Evolutionary conservation across 2,329 filamentous ascomycete species (phyloP).

Genomic region (Aspergillus clavatus): DNA sequence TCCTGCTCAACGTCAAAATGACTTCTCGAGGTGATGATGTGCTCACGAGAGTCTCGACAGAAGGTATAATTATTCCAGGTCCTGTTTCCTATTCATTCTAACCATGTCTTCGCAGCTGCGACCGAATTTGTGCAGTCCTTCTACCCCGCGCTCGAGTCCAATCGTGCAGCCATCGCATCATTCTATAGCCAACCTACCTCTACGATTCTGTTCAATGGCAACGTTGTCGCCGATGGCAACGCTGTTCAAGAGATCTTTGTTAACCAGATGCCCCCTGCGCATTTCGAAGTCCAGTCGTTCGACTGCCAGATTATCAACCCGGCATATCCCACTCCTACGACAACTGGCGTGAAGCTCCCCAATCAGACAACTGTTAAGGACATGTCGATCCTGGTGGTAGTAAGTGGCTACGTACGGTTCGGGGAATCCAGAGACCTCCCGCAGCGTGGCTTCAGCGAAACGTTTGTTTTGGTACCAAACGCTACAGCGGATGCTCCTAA

Average conservation of each 20-base stretch:
- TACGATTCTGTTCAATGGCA: conserved; percentile 77
- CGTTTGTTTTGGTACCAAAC: conserved; percentile 74
- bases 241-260: conserved; percentile 66
- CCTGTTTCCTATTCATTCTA: background rate
- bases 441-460: conserved; percentile 71
- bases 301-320: conserved; percentile 76
- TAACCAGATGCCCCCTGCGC: conserved; percentile 57
- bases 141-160: conserved; percentile 66
- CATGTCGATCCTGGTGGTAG: conserved; percentile 66
- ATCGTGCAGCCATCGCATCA: conserved; percentile 52
- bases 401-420: conserved; percentile 68
- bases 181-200: conserved; percentile 64
- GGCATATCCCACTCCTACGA: conserved; percentile 55
- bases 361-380: conserved; percentile 49
- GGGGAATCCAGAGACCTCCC: conserved; percentile 57
- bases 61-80: conserved; percentile 31
- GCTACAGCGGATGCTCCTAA: conserved; percentile 48
- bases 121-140: conserved; percentile 67
- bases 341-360: conserved; percentile 31
- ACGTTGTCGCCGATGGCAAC: conserved; percentile 55
- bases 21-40: conserved; percentile 30
- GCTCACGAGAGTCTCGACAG: conserved; percentile 40
- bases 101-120: conserved; percentile 50
- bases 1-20: conserved; percentile 21
- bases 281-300: conserved; percentile 69